Conservation (phyloP, 2,329 filamentous ascomycete genomes). For the Calonectria crousiana region DNA sequence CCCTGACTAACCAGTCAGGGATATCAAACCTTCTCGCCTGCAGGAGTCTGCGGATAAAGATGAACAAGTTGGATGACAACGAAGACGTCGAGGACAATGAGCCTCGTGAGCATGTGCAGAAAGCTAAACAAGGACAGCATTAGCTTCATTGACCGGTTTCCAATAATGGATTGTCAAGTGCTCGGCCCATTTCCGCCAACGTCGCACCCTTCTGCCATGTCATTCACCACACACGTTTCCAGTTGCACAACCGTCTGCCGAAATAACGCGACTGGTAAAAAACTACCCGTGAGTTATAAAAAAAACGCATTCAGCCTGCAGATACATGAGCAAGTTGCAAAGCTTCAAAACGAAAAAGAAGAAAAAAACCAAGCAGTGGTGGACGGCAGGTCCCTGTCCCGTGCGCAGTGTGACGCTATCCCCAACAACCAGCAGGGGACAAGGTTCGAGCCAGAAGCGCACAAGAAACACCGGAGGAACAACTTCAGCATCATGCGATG, state of each 20-base stretch:
- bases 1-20: neutral
- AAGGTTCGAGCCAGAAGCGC: neutral
- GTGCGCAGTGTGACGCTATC: neutral
- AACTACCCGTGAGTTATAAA: neutral
- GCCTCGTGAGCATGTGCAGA: neutral
- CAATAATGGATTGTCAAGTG: neutral
- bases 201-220: neutral
- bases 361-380: neutral
- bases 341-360: neutral
- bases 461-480: neutral
- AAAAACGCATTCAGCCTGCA: neutral
- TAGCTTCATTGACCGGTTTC: slow-evolving; percentile 4
- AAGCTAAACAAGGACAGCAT: neutral
- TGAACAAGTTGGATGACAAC: neutral
- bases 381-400: neutral
- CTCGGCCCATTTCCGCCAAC: neutral
- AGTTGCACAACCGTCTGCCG: neutral
- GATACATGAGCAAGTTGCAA: neutral
- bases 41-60: neutral
- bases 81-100: neutral
- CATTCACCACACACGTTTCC: neutral
- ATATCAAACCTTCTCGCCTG: neutral
- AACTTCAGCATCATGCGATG: neutral
- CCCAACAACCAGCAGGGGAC: neutral
- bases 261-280: neutral